phyloP scores from a whole-genome alignment of 805 yeast species.

The Myxozyma mucilagina region DNA sequence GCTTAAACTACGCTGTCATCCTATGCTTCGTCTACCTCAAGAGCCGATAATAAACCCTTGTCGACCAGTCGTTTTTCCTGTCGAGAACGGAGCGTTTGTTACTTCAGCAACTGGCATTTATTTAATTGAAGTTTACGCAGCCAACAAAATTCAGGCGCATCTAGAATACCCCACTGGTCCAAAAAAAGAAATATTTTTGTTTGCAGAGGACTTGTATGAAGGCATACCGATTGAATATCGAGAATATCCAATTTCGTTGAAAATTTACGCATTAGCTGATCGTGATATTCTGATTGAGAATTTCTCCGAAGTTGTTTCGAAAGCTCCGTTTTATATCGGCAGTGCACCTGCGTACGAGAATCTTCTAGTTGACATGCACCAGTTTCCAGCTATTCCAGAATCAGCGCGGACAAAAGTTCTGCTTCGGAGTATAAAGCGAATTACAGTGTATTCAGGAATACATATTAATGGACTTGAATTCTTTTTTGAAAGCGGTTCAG shows the following conservation, averaged over 20 bases:
- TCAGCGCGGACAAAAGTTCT: constrained; percentile 15
- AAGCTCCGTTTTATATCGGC: constrained; percentile 4
- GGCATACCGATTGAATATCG: too few species aligned
- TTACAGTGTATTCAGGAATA: constrained; percentile 69
- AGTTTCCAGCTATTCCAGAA: not conserved
- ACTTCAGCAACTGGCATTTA: constrained; percentile 68
- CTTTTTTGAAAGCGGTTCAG: constrained; percentile 38
- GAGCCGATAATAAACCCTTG: constrained; percentile 47
- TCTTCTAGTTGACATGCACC: not conserved
- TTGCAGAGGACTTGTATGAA: constrained; percentile 49
- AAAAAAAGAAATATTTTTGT: constrained; percentile 52
- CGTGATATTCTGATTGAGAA: constrained; percentile 56
- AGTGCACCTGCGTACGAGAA: constrained; percentile 26
- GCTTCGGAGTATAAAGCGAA: constrained; percentile 44
- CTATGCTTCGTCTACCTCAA: constrained; percentile 68
- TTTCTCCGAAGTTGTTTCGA: constrained; percentile 42
- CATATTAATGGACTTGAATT: constrained; percentile 83
- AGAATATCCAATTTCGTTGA: constrained; percentile 36
- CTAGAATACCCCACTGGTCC: constrained; percentile 67
- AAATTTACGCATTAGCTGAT: constrained; percentile 59
- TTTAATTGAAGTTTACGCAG: constrained; percentile 67
- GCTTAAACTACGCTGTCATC: constrained; percentile 76
- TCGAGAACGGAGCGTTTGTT: constrained; percentile 51
- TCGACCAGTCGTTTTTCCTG: constrained; percentile 51
- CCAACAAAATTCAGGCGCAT: constrained; percentile 55